A percentile compares a stretch with the other conserved stretches of the same genome.
These are phyloP conservation scores for Linum tenue DNA, from an alignment of 345 rosid species.

Conservation along the genomic window DNA sequence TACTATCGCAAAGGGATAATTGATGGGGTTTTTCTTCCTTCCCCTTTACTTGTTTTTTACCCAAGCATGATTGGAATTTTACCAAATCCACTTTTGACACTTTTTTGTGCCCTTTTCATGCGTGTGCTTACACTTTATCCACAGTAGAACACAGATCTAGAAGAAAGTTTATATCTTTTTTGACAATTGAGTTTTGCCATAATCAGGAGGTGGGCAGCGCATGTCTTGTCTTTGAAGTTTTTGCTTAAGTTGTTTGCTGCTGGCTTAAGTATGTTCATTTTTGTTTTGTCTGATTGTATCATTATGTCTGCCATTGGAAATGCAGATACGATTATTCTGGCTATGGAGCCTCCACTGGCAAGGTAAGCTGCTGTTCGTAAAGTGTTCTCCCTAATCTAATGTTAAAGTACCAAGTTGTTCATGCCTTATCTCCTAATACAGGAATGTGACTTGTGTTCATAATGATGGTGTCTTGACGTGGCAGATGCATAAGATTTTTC, in stretches of 20 bases:
- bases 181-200: neutral
- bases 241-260: neutral
- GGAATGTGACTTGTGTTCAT: neutral
- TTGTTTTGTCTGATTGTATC: slow-evolving; percentile 6
- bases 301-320: slow-evolving; percentile 14
- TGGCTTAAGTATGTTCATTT: neutral
- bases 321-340: slow-evolving; percentile 98
- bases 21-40: neutral
- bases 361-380: slow-evolving; percentile 42
- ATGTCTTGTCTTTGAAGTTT: neutral
- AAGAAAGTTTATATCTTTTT: neutral
- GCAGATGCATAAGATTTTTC: too few relatives aligned
- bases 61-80: slow-evolving; percentile 12
- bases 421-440: neutral
- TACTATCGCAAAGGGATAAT: too few relatives aligned
- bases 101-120: slow-evolving; percentile 21
- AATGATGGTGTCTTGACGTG: too few relatives aligned
- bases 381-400: neutral
- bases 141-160: slow-evolving; percentile 12
- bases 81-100: slow-evolving; percentile 11
- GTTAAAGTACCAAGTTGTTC: neutral
- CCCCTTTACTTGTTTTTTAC: neutral
- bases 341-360: slow-evolving; percentile 92
- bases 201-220: neutral
- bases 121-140: slow-evolving; percentile 8